Evolutionary conservation across 768 basidiomycete species (phyloP).

Genomic region (Suillus fuscotomentosus): DNA sequence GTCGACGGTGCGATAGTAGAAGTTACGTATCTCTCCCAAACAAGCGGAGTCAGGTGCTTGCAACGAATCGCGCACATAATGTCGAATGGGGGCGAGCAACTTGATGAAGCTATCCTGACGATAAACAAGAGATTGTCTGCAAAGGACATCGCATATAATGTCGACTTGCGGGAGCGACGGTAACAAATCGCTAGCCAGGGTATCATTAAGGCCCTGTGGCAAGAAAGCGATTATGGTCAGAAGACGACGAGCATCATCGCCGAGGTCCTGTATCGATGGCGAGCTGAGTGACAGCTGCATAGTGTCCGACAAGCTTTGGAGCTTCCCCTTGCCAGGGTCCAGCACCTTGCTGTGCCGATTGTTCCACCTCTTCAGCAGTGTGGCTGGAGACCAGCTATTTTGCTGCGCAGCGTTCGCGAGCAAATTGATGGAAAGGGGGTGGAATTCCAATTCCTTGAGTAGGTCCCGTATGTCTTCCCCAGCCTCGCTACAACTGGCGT

Average conservation of each 20-base stretch:
- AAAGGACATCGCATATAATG: background rate
- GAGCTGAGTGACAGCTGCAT: background rate
- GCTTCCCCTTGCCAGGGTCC: background rate
- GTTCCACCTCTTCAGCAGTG: background rate
- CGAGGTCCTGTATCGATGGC: background rate
- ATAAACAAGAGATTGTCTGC: background rate
- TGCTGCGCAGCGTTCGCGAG: background rate
- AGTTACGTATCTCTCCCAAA: background rate
- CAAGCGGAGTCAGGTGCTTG: background rate
- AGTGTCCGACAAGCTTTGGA: background rate
- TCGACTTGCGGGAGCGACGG: background rate
- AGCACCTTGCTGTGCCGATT: background rate
- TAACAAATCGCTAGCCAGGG: background rate
- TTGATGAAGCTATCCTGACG: background rate
- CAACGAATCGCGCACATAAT: background rate
- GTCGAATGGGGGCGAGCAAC: background rate
- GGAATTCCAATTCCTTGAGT: background rate
- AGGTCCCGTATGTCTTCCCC: background rate
- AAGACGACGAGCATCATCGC: background rate
- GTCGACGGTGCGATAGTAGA: background rate
- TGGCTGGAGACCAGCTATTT: background rate
- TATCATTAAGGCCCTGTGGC: background rate
- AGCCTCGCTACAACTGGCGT: background rate
- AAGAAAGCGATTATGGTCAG: background rate
- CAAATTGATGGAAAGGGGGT: background rate